Base-by-base conservation (phyloP, 2,329 filamentous ascomycete species). In the Penicillium brevicompactum region DNA sequence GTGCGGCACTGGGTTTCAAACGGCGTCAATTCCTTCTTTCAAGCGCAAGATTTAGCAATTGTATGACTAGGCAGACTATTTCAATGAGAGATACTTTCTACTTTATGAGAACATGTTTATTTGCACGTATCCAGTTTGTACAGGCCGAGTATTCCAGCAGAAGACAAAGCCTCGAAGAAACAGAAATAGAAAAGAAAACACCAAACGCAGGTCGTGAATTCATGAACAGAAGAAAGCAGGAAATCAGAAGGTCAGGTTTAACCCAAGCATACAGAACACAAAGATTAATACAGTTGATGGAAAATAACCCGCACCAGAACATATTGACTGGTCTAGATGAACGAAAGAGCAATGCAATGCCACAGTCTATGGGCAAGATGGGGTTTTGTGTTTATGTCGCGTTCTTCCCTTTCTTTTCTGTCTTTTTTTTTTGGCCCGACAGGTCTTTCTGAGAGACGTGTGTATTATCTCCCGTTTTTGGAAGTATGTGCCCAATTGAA, bases 61-160 rank as follows among this genome's bases (percentile, higher is more conserved):
- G 55, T 54, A 50, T 49, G n/a, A 54, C 24, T 54, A 57, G 55
- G 46, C 34, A 37, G 11, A 30, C 31, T 38, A 53, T 47, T 8
- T 27, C 34, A 53, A 53, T 27, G 22, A 52, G 24, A 38, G 34
- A 37, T 34, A 13, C 11, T 13, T 37, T 37, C 34, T 37, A 37
- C 34, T 37, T 27, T 37, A 37, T 37, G 34, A 37, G 34, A 37
- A 37, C 34, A 37, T 37, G 37, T 53, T 58, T 59, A 62, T 63
- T 62, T 62, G 57, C 60, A 59, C 16, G 60, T 59, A 51, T 57
- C 57, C 55, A 53, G 49, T 61, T 59, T 64, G 50, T 59, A 64
- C 59, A 63, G 52, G 49, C 30, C 48, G 48, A 40, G 18, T 42
- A 32, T 18, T 11, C 51, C 49, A 31, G 42, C 49, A 42, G 41